phyloP scores from a whole-genome alignment of 73 alveolate genomes.

The Tetrahymena borealis region DNA sequence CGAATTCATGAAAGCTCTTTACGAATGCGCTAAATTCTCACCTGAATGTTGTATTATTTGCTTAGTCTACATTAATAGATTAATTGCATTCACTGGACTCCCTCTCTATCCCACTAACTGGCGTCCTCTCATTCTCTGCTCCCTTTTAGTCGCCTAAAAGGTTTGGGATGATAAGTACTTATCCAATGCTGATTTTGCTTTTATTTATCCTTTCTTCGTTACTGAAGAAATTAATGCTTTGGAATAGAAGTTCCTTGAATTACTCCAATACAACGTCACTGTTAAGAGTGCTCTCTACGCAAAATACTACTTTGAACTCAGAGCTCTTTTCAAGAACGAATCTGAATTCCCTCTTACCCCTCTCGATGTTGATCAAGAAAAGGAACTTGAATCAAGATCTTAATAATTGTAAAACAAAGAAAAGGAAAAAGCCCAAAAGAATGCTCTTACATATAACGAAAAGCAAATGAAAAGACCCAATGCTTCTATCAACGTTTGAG shows the following conservation, averaged over 20 bases:
- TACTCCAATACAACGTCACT: conserved; percentile 82
- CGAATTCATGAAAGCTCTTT: conserved; percentile 95
- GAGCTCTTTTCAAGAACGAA: conserved; percentile 81
- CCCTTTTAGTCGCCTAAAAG: conserved; percentile 92
- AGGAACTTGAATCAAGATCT: conserved; percentile 39
- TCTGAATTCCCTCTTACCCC: conserved; percentile 34
- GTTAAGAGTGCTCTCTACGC: conserved; percentile 92
- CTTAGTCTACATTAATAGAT: conserved; percentile 89
- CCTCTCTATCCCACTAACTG: conserved; percentile 95
- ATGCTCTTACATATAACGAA: conserved; percentile 27
- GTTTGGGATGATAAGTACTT: conserved; percentile 98
- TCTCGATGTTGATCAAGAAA: conserved; percentile 27
- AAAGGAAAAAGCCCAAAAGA: conserved; percentile 37
- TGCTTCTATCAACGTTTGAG: conserved; percentile 14
- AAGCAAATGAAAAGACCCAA: conserved; percentile 18
- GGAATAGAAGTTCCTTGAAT: conserved; percentile 92
- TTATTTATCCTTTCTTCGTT: conserved; percentile 96
- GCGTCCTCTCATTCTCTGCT: conserved; percentile 95
- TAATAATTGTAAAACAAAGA: conserved; percentile 30
- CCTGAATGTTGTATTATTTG: conserved; percentile 97
- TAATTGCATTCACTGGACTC: conserved; percentile 92
- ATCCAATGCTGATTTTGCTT: conserved; percentile 93
- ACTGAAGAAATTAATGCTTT: conserved; percentile 89
- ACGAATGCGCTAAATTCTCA: conserved; percentile 84
- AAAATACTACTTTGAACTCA: conserved; percentile 93